Conservation (phyloP, 805 yeast species). For the Blastobotrys peoriensis region DNA sequence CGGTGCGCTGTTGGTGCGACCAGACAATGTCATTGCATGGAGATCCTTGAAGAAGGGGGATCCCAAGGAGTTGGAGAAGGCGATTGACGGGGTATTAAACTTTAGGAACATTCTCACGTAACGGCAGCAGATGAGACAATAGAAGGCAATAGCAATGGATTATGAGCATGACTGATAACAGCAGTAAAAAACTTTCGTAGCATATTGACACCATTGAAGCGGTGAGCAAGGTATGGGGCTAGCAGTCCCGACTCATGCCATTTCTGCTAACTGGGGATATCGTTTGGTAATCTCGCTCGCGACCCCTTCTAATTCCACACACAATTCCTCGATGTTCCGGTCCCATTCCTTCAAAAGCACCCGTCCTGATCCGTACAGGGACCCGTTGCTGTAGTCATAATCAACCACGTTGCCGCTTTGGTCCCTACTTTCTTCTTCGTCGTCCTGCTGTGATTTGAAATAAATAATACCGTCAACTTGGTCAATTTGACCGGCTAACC, state of each 20-base stretch:
- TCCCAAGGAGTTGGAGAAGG: neutral
- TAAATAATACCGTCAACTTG: conserved; percentile 24
- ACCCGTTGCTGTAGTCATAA: conserved; percentile 5
- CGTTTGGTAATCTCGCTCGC: conserved; percentile 9
- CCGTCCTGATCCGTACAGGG: conserved; percentile 3
- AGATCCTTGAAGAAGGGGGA: neutral
- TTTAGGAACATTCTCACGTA: too few relatives aligned
- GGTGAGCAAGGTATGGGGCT: too few relatives aligned
- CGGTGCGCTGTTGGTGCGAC: neutral
- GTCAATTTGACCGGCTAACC: conserved; percentile 28
- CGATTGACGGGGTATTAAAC: neutral
- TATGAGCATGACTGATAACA: too few relatives aligned
- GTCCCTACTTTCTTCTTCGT: neutral
- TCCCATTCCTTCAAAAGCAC: conserved; percentile 13
- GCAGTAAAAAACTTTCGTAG: too few relatives aligned
- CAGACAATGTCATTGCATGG: neutral
- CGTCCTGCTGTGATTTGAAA: conserved; percentile 10
- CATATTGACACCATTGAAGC: too few relatives aligned
- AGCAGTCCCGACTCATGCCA: too few relatives aligned
- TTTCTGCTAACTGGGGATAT: neutral
- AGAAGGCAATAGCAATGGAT: too few relatives aligned
- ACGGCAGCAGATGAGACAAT: too few relatives aligned
- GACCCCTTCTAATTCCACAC: conserved; percentile 21
- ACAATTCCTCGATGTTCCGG: conserved; percentile 15
- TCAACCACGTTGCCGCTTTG: neutral